phyloP scores from a whole-genome alignment of 306 rosid genomes.

The Herpetospermum pedunculosum region DNA sequence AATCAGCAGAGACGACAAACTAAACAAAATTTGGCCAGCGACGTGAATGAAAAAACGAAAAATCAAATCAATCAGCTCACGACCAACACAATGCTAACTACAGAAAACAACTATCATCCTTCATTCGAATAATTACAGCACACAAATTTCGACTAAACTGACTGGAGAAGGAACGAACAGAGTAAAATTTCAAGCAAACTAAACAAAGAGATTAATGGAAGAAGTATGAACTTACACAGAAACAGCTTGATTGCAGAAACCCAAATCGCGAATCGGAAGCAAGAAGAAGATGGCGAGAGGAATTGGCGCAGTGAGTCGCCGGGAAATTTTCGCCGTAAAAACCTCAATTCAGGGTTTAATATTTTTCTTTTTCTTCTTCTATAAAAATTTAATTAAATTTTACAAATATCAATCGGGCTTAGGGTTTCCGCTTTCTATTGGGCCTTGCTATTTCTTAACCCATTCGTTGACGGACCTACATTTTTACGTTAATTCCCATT shows the following conservation, averaged over 20 bases:
- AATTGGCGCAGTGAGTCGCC: not conserved
- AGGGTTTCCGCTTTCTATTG: not conserved
- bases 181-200: not conserved
- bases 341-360: not conserved
- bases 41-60: not conserved
- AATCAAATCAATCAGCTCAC: not conserved
- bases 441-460: not conserved
- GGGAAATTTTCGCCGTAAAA: not conserved
- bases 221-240: not conserved
- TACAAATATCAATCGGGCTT: not conserved
- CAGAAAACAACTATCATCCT: not conserved
- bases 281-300: not conserved
- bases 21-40: not conserved
- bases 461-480: not conserved
- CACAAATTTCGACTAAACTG: not conserved
- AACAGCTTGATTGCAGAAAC: not conserved
- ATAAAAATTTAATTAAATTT: not conserved
- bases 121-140: not conserved
- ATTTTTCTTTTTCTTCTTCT: not conserved
- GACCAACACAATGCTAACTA: not conserved
- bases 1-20: not conserved
- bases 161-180: not conserved
- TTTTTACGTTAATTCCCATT: not conserved
- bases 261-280: not conserved
- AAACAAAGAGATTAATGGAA: not conserved